Evolutionary conservation across 78 protist genomes (phyloP), one percentile per base, ranked within the genome.

Genomic region (Dictyostelium firmibasis): DNA sequence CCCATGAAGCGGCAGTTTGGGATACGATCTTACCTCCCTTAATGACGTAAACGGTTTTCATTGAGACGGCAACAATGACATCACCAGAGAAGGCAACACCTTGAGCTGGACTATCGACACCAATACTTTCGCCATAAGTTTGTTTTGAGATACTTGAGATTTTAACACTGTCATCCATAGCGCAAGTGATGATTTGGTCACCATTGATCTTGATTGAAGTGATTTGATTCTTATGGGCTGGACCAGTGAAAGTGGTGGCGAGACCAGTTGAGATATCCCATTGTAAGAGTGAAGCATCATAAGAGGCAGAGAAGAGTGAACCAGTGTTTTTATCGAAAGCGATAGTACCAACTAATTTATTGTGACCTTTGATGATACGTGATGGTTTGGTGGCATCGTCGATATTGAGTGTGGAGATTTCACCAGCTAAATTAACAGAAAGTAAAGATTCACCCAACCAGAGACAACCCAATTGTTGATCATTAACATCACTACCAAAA

Each of bases 401-500:
- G 3, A 23, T 6, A 74, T 96, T 96, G 25, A 96, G 92, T 67
- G 83, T 86, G 53, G 72, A 67, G 94, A 97, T 92, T 43, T 83
- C 91, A 74, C 99, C 99, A 36, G 29, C 41, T 79, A 98, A 92
- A 29, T 88, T 70, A 31, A 97, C 84, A 3, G 99, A 83, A 31
- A 98, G 18, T 31, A 98, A 27, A 20, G 77, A 8, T 27, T 86
- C 84, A 25, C 97, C 97, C 8, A 53, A 43, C 98, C 98, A 97
- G 64, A 98, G 95, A 95, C 97, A 86, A 69, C 98, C 99, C 14
- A 97, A 23, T 92, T 98, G 99, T 96, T 95, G 97, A 91, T 95
- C 95, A 3, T 97, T 95, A 27, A 82, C 67, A 41, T 72, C 88
- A 38, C 13, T 31, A 43, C 97, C 94, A 57, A 84, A 82, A 0